phyloP scores from a whole-genome alignment of 805 yeast genomes.

The Candida gorgasii region DNA sequence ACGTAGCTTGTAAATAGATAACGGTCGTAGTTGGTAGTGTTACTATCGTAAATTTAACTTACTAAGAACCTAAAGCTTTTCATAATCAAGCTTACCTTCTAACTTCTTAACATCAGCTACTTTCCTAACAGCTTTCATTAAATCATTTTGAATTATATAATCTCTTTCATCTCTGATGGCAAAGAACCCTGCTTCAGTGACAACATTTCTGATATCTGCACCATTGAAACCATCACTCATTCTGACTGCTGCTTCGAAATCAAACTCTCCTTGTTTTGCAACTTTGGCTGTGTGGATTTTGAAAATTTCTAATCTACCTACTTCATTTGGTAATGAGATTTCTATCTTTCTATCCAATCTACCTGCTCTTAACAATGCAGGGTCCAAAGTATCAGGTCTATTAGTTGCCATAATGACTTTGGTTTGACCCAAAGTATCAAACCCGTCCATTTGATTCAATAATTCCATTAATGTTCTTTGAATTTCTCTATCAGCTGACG shows the following conservation, averaged over 20 bases:
- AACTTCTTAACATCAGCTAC: conserved; percentile 95
- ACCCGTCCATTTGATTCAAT: conserved; percentile 97
- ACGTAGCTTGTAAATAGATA: conserved; percentile 13
- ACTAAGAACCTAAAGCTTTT: conserved; percentile 64
- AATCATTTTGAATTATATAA: conserved; percentile 86
- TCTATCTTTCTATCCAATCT: conserved; percentile 96
- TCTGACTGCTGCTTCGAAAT: conserved; percentile 94
- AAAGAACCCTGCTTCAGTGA: conserved; percentile 98
- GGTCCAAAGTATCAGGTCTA: conserved; percentile 97
- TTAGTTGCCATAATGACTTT: conserved; percentile 99
- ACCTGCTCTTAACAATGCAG: conserved; percentile 96
- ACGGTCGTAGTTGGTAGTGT: background rate
- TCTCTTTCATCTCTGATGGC: conserved; percentile 98
- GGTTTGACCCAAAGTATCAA: conserved; percentile 93
- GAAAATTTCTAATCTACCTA: conserved; percentile 89
- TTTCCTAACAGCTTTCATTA: conserved; percentile 97
- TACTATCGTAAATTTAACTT: no score
- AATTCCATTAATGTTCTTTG: conserved; percentile 97
- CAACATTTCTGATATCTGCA: conserved; percentile 94
- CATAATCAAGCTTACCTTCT: conserved; percentile 94
- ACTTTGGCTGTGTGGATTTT: conserved; percentile 89
- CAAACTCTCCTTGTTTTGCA: conserved; percentile 91
- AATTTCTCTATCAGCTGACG: conserved; percentile 97
- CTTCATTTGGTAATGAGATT: conserved; percentile 93
- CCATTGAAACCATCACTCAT: conserved; percentile 99